Evolutionary conservation across 441 rosid species (phyloP).

Genomic region (Omphalea diandra): DNA sequence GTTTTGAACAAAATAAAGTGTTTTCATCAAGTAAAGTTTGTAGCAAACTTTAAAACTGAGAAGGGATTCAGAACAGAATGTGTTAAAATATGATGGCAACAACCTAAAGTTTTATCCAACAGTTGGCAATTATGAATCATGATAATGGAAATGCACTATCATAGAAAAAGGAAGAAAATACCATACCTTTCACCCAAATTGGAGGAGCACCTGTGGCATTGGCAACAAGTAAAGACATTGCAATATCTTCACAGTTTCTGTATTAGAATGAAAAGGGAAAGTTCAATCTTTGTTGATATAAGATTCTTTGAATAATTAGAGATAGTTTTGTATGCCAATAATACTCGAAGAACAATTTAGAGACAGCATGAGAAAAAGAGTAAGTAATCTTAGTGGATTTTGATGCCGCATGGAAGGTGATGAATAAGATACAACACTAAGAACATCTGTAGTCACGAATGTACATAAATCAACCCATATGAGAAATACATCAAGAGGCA

Average conservation of each 20-base stretch:
- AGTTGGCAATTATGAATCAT: neutral
- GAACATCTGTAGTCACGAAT: no score
- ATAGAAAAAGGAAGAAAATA: constrained; percentile 1
- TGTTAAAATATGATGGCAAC: neutral
- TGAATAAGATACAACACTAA: no score
- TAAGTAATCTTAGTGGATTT: neutral
- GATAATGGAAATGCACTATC: neutral
- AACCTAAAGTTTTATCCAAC: neutral
- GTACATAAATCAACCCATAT: no score
- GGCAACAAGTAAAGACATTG: constrained; percentile 95
- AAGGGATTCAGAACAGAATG: no score
- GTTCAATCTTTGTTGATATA: no score
- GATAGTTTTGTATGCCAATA: no score
- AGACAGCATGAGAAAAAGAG: neutral
- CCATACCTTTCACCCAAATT: constrained; percentile 88
- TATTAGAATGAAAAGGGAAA: neutral
- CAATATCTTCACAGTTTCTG: constrained; percentile 99
- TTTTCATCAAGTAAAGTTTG: neutral
- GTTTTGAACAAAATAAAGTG: neutral
- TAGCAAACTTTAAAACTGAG: no score
- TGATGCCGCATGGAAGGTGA: no score
- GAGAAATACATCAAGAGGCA: no score
- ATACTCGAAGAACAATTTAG: no score
- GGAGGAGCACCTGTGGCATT: constrained; percentile 85
- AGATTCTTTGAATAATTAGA: no score